Conservation (phyloP, 169 alveolate species). For the Perkinsus marinus region DNA sequence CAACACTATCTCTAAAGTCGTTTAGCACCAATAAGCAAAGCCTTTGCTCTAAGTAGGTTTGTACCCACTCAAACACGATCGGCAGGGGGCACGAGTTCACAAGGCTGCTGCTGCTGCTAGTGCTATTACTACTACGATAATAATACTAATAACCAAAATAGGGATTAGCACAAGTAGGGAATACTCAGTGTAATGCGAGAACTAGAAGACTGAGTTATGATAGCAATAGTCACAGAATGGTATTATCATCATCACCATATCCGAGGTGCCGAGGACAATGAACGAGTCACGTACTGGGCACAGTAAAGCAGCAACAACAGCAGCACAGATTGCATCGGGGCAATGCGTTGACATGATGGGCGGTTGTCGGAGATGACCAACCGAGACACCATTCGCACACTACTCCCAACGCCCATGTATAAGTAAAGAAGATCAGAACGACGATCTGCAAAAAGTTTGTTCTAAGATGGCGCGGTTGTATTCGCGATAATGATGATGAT, state of each 20-base stretch:
- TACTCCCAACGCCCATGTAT: too few relatives aligned
- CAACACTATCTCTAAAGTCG: background rate
- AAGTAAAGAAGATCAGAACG: too few relatives aligned
- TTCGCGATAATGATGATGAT: too few relatives aligned
- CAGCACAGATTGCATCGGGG: background rate
- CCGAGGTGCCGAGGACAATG: background rate
- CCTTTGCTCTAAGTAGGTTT: background rate
- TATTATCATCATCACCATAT: background rate
- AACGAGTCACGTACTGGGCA: background rate
- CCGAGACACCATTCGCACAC: too few relatives aligned
- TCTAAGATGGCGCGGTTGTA: background rate
- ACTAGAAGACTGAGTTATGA: background rate
- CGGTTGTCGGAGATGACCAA: too few relatives aligned
- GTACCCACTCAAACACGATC: background rate
- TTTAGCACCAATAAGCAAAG: background rate
- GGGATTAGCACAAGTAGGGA: too few relatives aligned
- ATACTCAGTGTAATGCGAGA: background rate
- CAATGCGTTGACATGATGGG: too few relatives aligned
- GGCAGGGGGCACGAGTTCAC: background rate
- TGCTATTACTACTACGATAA: too few relatives aligned
- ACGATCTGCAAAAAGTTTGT: background rate
- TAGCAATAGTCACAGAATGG: background rate
- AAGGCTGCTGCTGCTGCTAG: too few relatives aligned
- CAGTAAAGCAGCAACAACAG: background rate
- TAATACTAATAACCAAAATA: too few relatives aligned